phyloP scores from a whole-genome alignment of 495 filamentous ascomycete species.

The Pyrenula aspistea region DNA sequence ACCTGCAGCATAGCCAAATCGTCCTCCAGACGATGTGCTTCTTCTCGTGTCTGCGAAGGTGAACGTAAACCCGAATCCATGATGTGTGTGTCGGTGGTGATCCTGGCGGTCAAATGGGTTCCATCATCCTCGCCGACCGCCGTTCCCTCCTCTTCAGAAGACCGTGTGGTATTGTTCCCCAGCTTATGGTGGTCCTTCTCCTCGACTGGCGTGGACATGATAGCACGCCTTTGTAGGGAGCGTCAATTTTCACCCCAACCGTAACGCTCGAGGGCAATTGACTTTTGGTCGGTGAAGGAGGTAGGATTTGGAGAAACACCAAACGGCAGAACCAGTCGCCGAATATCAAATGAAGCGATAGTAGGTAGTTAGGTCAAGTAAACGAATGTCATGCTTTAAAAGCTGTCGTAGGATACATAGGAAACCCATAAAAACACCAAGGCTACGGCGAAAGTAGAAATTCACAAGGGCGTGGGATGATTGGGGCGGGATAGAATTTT shows the following conservation, averaged over 20 bases:
- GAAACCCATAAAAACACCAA: neutral
- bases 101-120: constrained; percentile 24
- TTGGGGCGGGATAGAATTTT: neutral
- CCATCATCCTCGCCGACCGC: constrained; percentile 9
- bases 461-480: neutral
- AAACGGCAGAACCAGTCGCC: neutral
- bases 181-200: constrained; percentile 28
- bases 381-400: neutral
- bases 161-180: constrained; percentile 7
- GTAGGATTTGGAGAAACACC: neutral
- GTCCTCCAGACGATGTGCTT: constrained; percentile 64
- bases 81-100: constrained; percentile 15
- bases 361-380: neutral
- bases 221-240: too few relatives aligned
- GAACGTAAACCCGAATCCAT: constrained; percentile 22
- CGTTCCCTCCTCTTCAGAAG: constrained; percentile 17
- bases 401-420: neutral
- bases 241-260: too few relatives aligned
- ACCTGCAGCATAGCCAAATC: constrained; percentile 74
- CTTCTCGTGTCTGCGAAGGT: constrained; percentile 46
- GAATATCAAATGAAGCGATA: neutral
- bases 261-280: neutral
- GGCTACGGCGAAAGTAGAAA: neutral
- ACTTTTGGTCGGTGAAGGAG: neutral
- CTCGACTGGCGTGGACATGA: constrained; percentile 41